Evolutionary conservation across 495 filamentous ascomycete species (phyloP).

Genomic region (Penicillium atrosanguineum): DNA sequence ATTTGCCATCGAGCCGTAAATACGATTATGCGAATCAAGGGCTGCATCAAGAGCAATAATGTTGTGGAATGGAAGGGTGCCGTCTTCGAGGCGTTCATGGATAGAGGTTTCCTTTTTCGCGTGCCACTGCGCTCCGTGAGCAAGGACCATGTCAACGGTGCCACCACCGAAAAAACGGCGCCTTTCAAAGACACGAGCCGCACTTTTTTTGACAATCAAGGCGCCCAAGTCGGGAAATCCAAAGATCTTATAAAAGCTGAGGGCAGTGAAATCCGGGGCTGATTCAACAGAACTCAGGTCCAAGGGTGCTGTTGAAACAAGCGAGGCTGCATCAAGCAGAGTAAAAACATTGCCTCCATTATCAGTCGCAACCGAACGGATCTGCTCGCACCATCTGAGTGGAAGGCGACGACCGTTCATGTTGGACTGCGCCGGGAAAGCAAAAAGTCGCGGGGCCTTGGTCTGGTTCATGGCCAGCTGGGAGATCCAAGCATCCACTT

Average conservation of each 20-base stretch:
- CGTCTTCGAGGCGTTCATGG: slow-evolving; percentile 84
- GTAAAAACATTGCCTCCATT: slow-evolving; percentile 51
- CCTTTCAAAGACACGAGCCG: slow-evolving; percentile 57
- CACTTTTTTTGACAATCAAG: slow-evolving; percentile 73
- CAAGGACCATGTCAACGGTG: slow-evolving; percentile 77
- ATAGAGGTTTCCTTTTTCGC: slow-evolving; percentile 66
- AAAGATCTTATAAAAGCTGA: slow-evolving; percentile 97
- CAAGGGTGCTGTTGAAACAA: slow-evolving; percentile 73
- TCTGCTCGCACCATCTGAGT: slow-evolving; percentile 59
- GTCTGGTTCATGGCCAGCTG: slow-evolving; percentile 19
- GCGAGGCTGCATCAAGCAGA: slow-evolving; percentile 85
- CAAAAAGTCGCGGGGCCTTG: slow-evolving; percentile 56
- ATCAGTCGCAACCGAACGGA: slow-evolving; percentile 37
- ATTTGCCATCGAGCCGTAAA: slow-evolving; percentile 68
- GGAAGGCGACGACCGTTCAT: slow-evolving; percentile 84
- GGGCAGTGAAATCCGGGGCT: slow-evolving; percentile 81
- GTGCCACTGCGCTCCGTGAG: slow-evolving; percentile 55
- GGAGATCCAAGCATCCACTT: slow-evolving; percentile 69
- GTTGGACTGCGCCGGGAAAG: slow-evolving; percentile 90
- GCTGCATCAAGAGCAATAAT: slow-evolving; percentile 79
- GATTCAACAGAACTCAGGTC: slow-evolving; percentile 59
- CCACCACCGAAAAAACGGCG: slow-evolving; percentile 92
- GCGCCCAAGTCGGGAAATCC: slow-evolving; percentile 92
- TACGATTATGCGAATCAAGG: slow-evolving; percentile 60
- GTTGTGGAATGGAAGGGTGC: slow-evolving; percentile 83